Evolutionary conservation across 768 basidiomycete species (phyloP).

Genomic region (Boletus coccyginus): DNA sequence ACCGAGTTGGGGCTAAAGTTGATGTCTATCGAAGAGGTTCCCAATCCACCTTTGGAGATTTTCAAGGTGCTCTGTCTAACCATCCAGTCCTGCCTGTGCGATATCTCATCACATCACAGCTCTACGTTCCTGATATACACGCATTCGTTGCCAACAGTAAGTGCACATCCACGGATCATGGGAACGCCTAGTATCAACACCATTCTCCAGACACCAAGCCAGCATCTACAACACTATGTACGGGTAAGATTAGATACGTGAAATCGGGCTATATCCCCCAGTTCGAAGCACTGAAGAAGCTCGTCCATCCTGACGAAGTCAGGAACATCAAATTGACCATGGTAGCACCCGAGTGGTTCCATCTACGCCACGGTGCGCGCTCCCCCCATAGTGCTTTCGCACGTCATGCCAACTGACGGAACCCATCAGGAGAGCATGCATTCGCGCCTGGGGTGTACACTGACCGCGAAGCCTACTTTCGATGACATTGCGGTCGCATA

Average conservation of each 20-base stretch:
- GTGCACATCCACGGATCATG: not conserved
- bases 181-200: not conserved
- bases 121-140: slow-evolving; percentile 24
- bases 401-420: not conserved
- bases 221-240: slow-evolving; percentile 22
- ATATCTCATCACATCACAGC: slow-evolving; percentile 10
- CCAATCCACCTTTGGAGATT: slow-evolving; percentile 23
- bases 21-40: slow-evolving; percentile 16
- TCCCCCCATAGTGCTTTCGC: not conserved
- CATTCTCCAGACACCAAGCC: slow-evolving; percentile 18
- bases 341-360: slow-evolving; percentile 71
- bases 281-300: slow-evolving; percentile 56
- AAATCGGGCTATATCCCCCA: slow-evolving; percentile 62
- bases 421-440: slow-evolving; percentile 20
- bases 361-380: slow-evolving; percentile 57
- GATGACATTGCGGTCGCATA: slow-evolving; percentile 48
- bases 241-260: slow-evolving; percentile 63
- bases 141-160: slow-evolving; percentile 21
- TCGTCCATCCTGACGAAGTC: slow-evolving; percentile 61
- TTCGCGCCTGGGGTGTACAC: slow-evolving; percentile 19
- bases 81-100: too few relatives aligned
- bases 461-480: slow-evolving; percentile 42
- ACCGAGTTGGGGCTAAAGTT: not conserved
- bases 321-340: slow-evolving; percentile 68
- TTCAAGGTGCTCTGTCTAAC: slow-evolving; percentile 18